A percentile compares a stretch with the other conserved stretches of the same genome.
Evolutionary conservation across 2,329 filamentous ascomycete genomes (phyloP).

Genomic region (Aspergillus hortae): DNA sequence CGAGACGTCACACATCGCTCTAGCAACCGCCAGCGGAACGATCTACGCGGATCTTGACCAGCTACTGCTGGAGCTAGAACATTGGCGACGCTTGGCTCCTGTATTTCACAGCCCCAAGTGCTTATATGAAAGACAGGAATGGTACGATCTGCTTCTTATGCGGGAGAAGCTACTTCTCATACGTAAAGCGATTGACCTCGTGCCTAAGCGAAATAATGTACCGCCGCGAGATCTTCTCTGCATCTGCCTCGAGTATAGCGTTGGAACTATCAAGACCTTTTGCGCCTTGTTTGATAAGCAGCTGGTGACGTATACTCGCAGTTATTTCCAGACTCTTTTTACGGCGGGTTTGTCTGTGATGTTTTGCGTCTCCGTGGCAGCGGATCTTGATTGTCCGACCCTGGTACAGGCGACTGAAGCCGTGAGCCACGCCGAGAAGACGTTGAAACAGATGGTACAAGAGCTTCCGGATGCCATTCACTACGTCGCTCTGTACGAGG

Average conservation of each 20-base stretch:
- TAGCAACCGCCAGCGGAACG: constrained; percentile 7
- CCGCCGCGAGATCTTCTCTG: constrained; percentile 31
- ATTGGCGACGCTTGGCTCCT: constrained; percentile 35
- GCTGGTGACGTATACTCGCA: constrained; percentile 44
- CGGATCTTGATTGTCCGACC: constrained; percentile 5
- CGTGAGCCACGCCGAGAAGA: constrained; percentile 8
- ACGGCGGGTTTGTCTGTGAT: constrained; percentile 42
- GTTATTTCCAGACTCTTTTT: constrained; percentile 49
- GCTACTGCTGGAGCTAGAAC: constrained; percentile 32
- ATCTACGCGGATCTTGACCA: constrained; percentile 21
- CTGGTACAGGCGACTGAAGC: constrained; percentile 11
- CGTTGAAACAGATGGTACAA: constrained; percentile 13
- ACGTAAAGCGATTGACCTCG: constrained; percentile 40
- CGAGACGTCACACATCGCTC: not conserved
- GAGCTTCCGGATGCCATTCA: constrained; percentile 17
- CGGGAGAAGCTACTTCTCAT: constrained; percentile 42
- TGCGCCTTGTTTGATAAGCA: constrained; percentile 31
- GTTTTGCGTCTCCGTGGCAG: constrained; percentile 19
- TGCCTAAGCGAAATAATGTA: constrained; percentile 31
- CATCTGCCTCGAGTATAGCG: constrained; percentile 35
- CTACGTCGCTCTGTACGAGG: constrained; percentile 20
- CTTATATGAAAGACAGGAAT: constrained; percentile 45
- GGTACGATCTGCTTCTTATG: constrained; percentile 43
- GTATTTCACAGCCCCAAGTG: constrained; percentile 29
- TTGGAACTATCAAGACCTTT: constrained; percentile 39